These are phyloP conservation scores for Salix koriyanagi DNA, from an alignment of 345 rosid species.

Conservation along the genomic window DNA sequence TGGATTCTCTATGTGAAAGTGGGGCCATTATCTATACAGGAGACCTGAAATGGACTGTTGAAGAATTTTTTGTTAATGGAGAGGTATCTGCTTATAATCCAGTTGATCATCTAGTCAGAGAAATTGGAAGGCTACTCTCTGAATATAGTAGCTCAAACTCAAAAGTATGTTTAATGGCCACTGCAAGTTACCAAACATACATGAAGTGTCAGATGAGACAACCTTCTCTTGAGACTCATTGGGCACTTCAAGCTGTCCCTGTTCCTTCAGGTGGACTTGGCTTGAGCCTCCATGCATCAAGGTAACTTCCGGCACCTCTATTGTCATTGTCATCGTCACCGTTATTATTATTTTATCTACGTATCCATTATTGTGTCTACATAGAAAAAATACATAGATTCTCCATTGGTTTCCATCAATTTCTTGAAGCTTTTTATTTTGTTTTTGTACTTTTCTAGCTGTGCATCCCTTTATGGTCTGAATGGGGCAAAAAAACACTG, in stretches of 20 bases:
- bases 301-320: constrained; percentile 30
- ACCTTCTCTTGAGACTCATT: constrained; percentile 74
- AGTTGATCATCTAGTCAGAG: constrained; percentile 58
- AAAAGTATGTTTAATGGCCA: constrained; percentile 68
- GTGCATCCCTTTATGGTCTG: constrained; percentile 15
- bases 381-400: constrained; percentile 5
- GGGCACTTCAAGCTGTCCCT: constrained; percentile 81
- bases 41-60: constrained; percentile 69
- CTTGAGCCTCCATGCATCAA: constrained; percentile 67
- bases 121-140: constrained; percentile 51
- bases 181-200: constrained; percentile 76
- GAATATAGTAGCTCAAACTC: constrained; percentile 34
- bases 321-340: not conserved
- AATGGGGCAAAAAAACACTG: constrained; percentile 33
- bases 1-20: constrained; percentile 46
- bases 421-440: constrained; percentile 10
- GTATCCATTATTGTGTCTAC: not conserved
- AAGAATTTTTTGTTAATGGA: constrained; percentile 18
- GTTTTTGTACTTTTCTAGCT: constrained; percentile 12
- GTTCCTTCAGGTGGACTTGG: constrained; percentile 79
- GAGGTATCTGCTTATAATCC: constrained; percentile 40
- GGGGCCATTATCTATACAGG: constrained; percentile 76
- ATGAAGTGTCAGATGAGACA: constrained; percentile 76
- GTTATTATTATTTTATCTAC: not conserved
- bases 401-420: constrained; percentile 10